Base-by-base conservation (phyloP, 352 stramenopile genomes). In the Sclerospora graminicola region DNA sequence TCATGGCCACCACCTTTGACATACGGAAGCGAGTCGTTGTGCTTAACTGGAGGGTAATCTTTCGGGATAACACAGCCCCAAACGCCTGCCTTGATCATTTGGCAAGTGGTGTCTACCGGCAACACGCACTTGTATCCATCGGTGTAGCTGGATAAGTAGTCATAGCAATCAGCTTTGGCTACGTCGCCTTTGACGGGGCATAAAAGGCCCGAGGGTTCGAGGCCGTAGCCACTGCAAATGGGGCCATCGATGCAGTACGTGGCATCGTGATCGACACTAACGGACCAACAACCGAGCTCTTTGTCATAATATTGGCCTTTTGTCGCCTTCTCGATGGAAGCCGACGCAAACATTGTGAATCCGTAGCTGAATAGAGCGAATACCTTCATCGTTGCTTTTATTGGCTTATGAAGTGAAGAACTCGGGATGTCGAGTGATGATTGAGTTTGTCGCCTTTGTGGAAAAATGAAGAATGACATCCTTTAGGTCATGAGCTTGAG, bases 81-180 rank as follows among this genome's bases (percentile, higher is more conserved):
- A 5, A 69, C 76, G 11, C 76, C 76, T 0, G 69, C 82, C 37
- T 79, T 62, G 57, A 85, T 81, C 42, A 78, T 70, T 32, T 71
- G 38, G 44, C 72, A 87, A 10, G 57, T 60, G 1, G 74, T 59
- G 30, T 85, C 68, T 5, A 70, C 58, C 6, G 69, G 65, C 13
- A 75, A 45, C 8, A 69, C 56, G 44, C 74, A 89, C 42, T 66
- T 69, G 47, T 65, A 54, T 15, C 33, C 52, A 24, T 66, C 63
- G 0, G 26, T 36, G 52, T 66, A 84, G 62, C 70, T 84, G 51
- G 48, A 46, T 19, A 85, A 36, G 56, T 67, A 67, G 21, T 51
- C 53, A 41, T 75, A 48, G 44, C 77, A 89, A 49, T 84, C 62
- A 11, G 37, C 60, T 15, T 66, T 62, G 15, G 69, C 69, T 5